Evolutionary conservation across 768 basidiomycete genomes (phyloP), one percentile per base, ranked within the genome.

Genomic region (Candolleomyces efflorescens): DNA sequence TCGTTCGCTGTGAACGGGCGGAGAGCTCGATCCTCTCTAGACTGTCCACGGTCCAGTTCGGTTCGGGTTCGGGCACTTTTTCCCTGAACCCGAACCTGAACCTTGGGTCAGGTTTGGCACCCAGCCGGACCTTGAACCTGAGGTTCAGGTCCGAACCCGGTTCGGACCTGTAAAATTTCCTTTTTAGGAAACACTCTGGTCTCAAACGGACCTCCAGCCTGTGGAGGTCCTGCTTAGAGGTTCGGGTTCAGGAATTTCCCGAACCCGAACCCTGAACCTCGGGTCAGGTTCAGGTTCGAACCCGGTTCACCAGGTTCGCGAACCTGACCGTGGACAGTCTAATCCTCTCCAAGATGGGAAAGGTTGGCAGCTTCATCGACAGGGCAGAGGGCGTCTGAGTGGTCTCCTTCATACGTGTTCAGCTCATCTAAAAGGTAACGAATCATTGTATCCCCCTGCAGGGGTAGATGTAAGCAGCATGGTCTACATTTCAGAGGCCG

Each of bases 381-480:
- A 0, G 60, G 64, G 12, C 44, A 32, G n/a, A 65, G 43, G 4
- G 64, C 53, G 49, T 72, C 58, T 11, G 63, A 56, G 52, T 70
- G 63, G 38, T 64, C 61, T 5, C 64, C 58, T 55, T 72, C 64
- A 23, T 67, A 68, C 9, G 54, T 61, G n/a, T 67, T 51, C 1
- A 70, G 64, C 20, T 64, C 65, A 44, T 72, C 66, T 1, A 72
- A 46, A 0, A 72, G 65, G 60, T 73, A 73, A 1, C 59, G 62
- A 24, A 65, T 63, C 15, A 68, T 51, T 5, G 63, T 68, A 43
- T 66, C 64, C 2, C 52, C 36, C 67, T 66, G 51, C 6, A 5
- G 11, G 11, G 13, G 27, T 9, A 27, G 4, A 37, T 9, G 15
- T 44, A 5, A 36, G 27, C 32, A 17, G n/a, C 24, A 41, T 26